These are phyloP conservation scores for Epithemia pelagica DNA, from an alignment of 108 stramenopile genomes.

Conservation along the genomic window DNA sequence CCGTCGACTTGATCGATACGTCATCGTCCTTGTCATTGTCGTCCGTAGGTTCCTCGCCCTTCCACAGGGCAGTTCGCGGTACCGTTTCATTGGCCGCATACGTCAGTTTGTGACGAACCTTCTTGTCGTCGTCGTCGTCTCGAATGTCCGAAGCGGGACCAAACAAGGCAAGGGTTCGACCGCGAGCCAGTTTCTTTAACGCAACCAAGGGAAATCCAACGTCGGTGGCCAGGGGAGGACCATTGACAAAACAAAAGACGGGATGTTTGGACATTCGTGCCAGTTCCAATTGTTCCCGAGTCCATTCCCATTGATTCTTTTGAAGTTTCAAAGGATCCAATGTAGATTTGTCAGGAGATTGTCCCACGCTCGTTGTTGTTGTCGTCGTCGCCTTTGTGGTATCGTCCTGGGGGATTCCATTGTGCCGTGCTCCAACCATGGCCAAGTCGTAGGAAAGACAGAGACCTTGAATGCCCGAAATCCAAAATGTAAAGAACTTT, in stretches of 20 bases:
- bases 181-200: constrained; percentile 48
- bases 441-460: constrained; percentile 35
- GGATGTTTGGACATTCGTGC: constrained; percentile 67
- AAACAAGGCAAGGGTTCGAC: constrained; percentile 35
- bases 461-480: constrained; percentile 60
- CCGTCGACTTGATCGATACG: constrained; percentile 50
- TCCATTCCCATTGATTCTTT: constrained; percentile 47
- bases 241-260: constrained; percentile 65
- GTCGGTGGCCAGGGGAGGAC: constrained; percentile 41
- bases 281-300: constrained; percentile 74
- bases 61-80: constrained; percentile 6
- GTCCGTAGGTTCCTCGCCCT: neutral
- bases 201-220: constrained; percentile 21
- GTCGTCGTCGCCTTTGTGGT: neutral
- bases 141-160: constrained; percentile 16
- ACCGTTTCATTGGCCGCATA: constrained; percentile 10
- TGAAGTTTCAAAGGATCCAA: constrained; percentile 1
- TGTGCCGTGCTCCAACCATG: constrained; percentile 15
- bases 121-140: neutral
- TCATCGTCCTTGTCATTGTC: constrained; percentile 37
- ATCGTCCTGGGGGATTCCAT: too few species aligned
- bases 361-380: neutral
- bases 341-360: constrained; percentile 4
- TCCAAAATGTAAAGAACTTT: constrained; percentile 62
- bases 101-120: constrained; percentile 14